These are phyloP conservation scores for Teunomyces gatunensis DNA, from an alignment of 805 yeast genomes.

Conservation along the genomic window DNA sequence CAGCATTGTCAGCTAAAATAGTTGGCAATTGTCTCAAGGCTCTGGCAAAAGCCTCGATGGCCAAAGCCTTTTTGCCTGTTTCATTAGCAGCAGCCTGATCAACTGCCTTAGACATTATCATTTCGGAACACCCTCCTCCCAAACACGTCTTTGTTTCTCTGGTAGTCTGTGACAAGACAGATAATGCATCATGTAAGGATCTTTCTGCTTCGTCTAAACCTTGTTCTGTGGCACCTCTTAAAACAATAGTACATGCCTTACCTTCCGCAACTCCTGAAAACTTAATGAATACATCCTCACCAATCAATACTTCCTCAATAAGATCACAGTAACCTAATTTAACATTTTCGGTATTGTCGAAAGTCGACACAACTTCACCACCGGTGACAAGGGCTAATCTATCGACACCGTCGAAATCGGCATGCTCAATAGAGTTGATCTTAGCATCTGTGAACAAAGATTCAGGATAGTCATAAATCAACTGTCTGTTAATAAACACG, in stretches of 20 bases:
- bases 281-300: slow-evolving; percentile 86
- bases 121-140: slow-evolving; percentile 89
- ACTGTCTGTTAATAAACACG: slow-evolving; percentile 91
- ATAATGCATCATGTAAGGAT: slow-evolving; percentile 86
- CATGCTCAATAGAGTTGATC: slow-evolving; percentile 93
- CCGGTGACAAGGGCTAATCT: slow-evolving; percentile 95
- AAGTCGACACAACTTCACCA: slow-evolving; percentile 96
- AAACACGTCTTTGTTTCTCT: slow-evolving; percentile 86
- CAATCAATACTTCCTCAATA: slow-evolving; percentile 90
- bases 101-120: slow-evolving; percentile 96
- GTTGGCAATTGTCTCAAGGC: slow-evolving; percentile 95
- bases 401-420: slow-evolving; percentile 97
- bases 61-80: slow-evolving; percentile 89
- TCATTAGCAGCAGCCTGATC: slow-evolving; percentile 89
- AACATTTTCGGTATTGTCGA: slow-evolving; percentile 86
- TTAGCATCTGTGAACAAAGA: slow-evolving; percentile 85
- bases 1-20: slow-evolving; percentile 95
- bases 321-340: slow-evolving; percentile 83
- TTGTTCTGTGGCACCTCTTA: slow-evolving; percentile 59
- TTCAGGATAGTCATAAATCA: slow-evolving; percentile 97
- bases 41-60: slow-evolving; percentile 90
- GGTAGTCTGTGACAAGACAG: slow-evolving; percentile 93
- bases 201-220: slow-evolving; percentile 49
- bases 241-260: slow-evolving; percentile 92
- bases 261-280: slow-evolving; percentile 96